Percentiles rank a stretch among this genome's conserved stretches.
Evolutionary conservation across 2,329 filamentous ascomycete genomes (phyloP).

Genomic region (Nothomitra cinnamomea): DNA sequence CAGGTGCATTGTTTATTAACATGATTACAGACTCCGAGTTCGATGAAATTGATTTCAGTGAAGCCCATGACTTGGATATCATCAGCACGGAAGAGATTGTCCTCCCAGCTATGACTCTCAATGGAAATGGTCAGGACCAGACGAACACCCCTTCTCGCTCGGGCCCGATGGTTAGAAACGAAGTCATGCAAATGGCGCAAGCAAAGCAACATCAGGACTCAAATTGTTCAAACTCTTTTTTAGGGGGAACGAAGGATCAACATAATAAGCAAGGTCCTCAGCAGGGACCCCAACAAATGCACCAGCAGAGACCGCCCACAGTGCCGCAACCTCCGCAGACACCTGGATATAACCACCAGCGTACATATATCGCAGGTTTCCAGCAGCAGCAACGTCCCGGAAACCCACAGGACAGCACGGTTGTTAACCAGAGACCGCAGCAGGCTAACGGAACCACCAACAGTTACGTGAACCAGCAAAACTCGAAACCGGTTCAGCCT

Average conservation of each 20-base stretch:
- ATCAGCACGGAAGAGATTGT: slow-evolving; percentile 61
- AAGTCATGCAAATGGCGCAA: background rate
- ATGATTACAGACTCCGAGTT: slow-evolving; percentile 36
- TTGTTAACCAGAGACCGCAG: background rate
- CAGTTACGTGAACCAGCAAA: slow-evolving; percentile 1
- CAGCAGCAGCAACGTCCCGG: background rate
- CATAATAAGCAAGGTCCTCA: background rate
- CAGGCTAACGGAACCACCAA: background rate
- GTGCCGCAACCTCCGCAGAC: background rate
- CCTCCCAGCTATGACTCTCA: slow-evolving; percentile 20
- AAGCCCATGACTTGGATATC: slow-evolving; percentile 41
- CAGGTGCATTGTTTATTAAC: background rate
- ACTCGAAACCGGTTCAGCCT: background rate
- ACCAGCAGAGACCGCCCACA: background rate
- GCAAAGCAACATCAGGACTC: background rate
- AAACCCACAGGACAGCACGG: background rate
- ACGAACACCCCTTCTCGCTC: background rate
- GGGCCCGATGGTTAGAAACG: background rate
- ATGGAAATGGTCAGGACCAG: slow-evolving; percentile 14
- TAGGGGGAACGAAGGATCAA: background rate
- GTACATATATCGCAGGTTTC: background rate
- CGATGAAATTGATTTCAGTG: slow-evolving; percentile 61
- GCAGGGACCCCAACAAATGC: background rate
- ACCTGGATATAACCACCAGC: background rate
- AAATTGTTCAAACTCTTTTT: background rate